phyloP scores from a whole-genome alignment of 176 grass and related monocot genomes.

The Avena eriantha region DNA sequence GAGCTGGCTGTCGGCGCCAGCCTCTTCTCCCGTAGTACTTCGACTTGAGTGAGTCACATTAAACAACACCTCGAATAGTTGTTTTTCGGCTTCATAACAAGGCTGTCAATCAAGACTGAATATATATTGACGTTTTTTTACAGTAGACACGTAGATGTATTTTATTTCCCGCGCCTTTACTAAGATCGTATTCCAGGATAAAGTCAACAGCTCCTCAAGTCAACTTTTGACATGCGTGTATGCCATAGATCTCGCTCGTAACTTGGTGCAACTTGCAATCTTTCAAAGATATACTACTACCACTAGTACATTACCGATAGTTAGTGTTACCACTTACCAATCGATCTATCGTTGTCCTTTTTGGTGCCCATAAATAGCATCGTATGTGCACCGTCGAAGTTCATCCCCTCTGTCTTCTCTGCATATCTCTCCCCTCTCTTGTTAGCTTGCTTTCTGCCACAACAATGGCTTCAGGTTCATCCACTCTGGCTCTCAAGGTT shows the following conservation, averaged over 20 bases:
- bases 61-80: background rate
- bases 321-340: too few relatives aligned
- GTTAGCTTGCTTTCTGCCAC: background rate
- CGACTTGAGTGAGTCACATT: background rate
- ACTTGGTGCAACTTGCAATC: background rate
- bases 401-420: background rate
- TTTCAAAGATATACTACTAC: too few relatives aligned
- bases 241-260: background rate
- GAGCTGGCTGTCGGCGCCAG: too few relatives aligned
- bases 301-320: too few relatives aligned
- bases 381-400: background rate
- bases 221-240: too few relatives aligned
- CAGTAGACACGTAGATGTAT: background rate
- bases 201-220: background rate
- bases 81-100: background rate
- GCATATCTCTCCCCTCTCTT: background rate
- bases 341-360: too few relatives aligned
- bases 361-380: background rate
- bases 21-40: too few relatives aligned
- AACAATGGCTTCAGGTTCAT: background rate
- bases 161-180: background rate
- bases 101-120: background rate
- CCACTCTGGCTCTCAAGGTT: background rate
- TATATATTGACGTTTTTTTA: background rate
- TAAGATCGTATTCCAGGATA: background rate